These are phyloP conservation scores for Friedmanniomyces simplex DNA, from an alignment of 495 filamentous ascomycete species.

Conservation along the genomic window DNA sequence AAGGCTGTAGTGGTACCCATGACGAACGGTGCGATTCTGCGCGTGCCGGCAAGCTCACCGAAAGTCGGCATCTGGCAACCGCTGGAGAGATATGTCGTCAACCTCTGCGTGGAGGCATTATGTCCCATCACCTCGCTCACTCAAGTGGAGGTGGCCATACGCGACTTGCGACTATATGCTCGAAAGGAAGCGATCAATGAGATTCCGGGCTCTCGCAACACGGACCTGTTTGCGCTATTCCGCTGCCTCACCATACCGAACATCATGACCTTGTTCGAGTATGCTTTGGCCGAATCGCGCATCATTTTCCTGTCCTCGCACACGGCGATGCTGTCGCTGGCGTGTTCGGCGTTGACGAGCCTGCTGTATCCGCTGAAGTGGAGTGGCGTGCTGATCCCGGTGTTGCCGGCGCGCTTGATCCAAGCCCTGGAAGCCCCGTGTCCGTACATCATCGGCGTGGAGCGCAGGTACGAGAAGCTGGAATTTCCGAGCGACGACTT, in stretches of 20 bases:
- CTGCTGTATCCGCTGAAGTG: slow-evolving; percentile 85
- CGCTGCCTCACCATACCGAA: slow-evolving; percentile 79
- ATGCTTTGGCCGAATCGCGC: slow-evolving; percentile 81
- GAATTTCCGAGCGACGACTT: slow-evolving; percentile 95
- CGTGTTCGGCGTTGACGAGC: slow-evolving; percentile 69
- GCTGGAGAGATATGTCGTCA: slow-evolving; percentile 92
- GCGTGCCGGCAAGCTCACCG: slow-evolving; percentile 78
- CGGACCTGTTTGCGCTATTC: slow-evolving; percentile 89
- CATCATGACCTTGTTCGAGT: slow-evolving; percentile 86
- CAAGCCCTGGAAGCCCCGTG: slow-evolving; percentile 90
- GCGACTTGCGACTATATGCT: slow-evolving; percentile 84
- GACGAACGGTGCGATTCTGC: slow-evolving; percentile 74
- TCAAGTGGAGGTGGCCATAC: slow-evolving; percentile 83
- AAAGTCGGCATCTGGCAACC: slow-evolving; percentile 95
- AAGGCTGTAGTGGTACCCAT: slow-evolving; percentile 86
- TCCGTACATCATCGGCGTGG: slow-evolving; percentile 93
- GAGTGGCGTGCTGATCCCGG: slow-evolving; percentile 86
- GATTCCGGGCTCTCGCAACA: slow-evolving; percentile 82
- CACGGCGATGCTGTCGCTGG: slow-evolving; percentile 90
- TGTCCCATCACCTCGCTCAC: slow-evolving; percentile 87
- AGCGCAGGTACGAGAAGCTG: slow-evolving; percentile 83
- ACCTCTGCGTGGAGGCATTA: slow-evolving; percentile 90
- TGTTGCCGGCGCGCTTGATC: slow-evolving; percentile 76
- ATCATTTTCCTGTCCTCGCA: slow-evolving; percentile 95
- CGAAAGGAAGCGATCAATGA: slow-evolving; percentile 91